A percentile compares a stretch with the other conserved stretches of the same genome.
phyloP scores from a whole-genome alignment of 208 protist species.

The Wallacemonas collosoma region DNA sequence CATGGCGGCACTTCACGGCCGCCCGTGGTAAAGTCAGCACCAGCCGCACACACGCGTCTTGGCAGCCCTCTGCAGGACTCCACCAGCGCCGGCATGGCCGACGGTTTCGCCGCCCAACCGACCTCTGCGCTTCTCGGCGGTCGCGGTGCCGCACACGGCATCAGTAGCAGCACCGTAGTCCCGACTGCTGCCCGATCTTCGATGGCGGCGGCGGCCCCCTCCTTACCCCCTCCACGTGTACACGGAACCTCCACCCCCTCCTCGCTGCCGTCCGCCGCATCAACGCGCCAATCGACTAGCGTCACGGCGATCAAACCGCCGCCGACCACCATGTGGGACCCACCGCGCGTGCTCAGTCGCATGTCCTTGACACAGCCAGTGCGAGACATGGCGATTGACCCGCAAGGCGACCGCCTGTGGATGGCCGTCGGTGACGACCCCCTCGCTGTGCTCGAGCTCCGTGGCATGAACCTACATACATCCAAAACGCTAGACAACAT shows the following conservation, averaged over 20 bases:
- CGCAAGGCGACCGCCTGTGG: conserved; percentile 65
- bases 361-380: conserved; percentile 45
- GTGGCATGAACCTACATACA: conserved; percentile 51
- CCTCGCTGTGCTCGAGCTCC: conserved; percentile 59
- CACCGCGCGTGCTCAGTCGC: conserved; percentile 45
- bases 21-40: conserved; percentile 3
- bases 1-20: neutral
- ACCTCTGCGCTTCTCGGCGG: neutral
- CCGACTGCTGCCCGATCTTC: too few species aligned
- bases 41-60: neutral
- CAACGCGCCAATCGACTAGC: too few species aligned
- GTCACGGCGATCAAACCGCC: neutral
- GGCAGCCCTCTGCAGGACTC: conserved; percentile 9
- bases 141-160: too few species aligned
- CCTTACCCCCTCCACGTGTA: too few species aligned
- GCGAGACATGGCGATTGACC: conserved; percentile 67
- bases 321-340: conserved; percentile 17
- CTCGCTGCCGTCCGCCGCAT: too few species aligned
- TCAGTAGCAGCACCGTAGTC: too few species aligned
- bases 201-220: too few species aligned
- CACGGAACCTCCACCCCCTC: too few species aligned
- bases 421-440: conserved; percentile 80
- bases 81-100: neutral
- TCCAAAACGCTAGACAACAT: conserved; percentile 54
- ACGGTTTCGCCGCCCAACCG: neutral